Base-by-base conservation (phyloP, 106 monocot genomes). In the Dioscorea dumetorum region DNA sequence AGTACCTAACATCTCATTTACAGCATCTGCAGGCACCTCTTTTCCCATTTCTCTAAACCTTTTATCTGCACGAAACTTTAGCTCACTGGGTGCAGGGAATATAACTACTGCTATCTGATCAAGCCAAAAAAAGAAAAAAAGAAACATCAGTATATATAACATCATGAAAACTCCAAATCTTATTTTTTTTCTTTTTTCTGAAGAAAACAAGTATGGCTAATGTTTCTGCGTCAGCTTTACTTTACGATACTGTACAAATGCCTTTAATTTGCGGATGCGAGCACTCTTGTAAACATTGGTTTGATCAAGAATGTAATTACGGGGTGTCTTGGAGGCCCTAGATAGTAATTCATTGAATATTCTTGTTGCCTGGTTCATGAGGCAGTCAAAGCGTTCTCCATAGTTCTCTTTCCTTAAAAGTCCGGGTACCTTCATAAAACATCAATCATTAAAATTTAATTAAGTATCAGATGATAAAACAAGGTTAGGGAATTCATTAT, bases 221-320 rank as follows among this genome's bases (percentile, higher is more conserved):
- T 28, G 3, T 28, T 28, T 28, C 4, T 51, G 2, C 4, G 12
- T 51, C 51, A 51, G 15, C 19, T 16, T 54, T 19, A 15, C 33
- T 20, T 90, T 90, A 64, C 70, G 74, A 49, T 72, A 80, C 51
- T 82, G 66, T 16, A 62, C 24, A 57, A 90, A 90, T 63, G 77
- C 33, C 66, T 80, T 85, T 19, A 90, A 53, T 73, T 90, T 90
- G 57, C 90, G 82, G 14, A 65, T 90, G 48, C 90, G 79, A 16
- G 90, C 85, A 78, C 52, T 90, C 70, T 77, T 80, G 71, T 83
- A 90, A 70, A 90, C 90, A 75, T 90, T 90, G 34, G 90, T 90
- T 69, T 90, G 90, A 78, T 90, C 90, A 60, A 90, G 68, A 64
- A 90, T 83, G 74, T 80, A 90, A 70, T 85, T 90, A 22, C 79